phyloP scores from a whole-genome alignment of 2,329 filamentous ascomycete genomes.

The Orbilia brochopaga region DNA sequence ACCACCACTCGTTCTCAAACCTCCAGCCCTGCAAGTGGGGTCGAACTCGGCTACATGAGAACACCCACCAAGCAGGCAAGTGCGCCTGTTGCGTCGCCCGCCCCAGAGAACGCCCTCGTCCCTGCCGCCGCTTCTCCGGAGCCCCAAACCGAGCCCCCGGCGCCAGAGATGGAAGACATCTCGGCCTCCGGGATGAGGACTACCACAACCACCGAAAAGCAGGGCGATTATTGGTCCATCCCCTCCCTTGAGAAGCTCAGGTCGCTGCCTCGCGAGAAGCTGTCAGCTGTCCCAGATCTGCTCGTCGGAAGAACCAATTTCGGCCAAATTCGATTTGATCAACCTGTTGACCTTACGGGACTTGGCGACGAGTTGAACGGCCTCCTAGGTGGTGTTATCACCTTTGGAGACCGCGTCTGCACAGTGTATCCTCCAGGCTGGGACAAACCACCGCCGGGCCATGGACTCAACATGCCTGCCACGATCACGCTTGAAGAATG shows the following conservation, averaged over 20 bases:
- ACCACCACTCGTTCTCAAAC: conserved; percentile 33
- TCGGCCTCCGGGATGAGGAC: conserved; percentile 1
- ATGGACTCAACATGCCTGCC: conserved; percentile 89
- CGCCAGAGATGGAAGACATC: conserved; percentile 57
- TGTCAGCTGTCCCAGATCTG: conserved; percentile 75
- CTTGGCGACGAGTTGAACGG: conserved; percentile 73
- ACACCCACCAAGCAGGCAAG: conserved; percentile 40
- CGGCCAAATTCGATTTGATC: conserved; percentile 80
- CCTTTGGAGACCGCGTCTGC: conserved; percentile 76
- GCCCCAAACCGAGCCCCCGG: conserved; percentile 58
- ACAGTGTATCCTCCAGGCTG: conserved; percentile 80
- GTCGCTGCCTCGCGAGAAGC: conserved; percentile 79
- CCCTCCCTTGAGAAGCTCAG: conserved; percentile 76
- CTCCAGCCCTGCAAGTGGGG: conserved; percentile 31
- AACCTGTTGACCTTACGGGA: conserved; percentile 79
- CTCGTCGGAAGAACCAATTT: conserved; percentile 81
- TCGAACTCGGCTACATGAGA: conserved; percentile 45
- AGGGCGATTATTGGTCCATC: conserved; percentile 83
- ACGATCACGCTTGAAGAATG: conserved; percentile 88
- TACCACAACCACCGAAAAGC: conserved; percentile 61
- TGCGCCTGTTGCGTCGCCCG: conserved; percentile 17
- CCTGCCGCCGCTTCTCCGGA: conserved; percentile 66
- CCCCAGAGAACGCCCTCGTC: conserved; percentile 60
- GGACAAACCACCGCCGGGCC: conserved; percentile 82
- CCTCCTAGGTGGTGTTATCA: conserved; percentile 77